A percentile compares a stretch with the other conserved stretches of the same genome.
These are phyloP conservation scores for Syzygium aromaticum DNA, from an alignment of 345 rosid species.

Conservation along the genomic window DNA sequence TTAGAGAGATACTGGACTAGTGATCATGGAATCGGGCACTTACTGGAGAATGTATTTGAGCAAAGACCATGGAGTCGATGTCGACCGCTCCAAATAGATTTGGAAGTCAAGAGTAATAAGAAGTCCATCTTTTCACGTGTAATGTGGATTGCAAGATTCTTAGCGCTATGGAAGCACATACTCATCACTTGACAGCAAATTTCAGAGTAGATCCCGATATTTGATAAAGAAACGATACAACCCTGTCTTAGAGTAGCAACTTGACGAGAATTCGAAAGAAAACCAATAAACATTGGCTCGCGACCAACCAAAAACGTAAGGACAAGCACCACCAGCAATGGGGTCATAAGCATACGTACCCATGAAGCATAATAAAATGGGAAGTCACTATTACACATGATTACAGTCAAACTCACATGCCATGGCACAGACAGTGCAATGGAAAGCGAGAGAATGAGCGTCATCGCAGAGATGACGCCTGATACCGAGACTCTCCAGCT, in stretches of 20 bases:
- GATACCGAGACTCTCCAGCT: neutral
- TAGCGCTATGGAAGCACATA: neutral
- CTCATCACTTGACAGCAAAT: neutral
- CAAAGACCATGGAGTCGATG: neutral
- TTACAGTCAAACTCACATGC: neutral
- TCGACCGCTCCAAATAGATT: neutral
- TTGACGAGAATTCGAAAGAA: neutral
- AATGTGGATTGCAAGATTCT: neutral
- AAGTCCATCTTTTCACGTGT: neutral
- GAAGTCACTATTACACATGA: neutral
- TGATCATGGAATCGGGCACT: neutral
- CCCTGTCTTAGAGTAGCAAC: neutral
- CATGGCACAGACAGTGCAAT: neutral
- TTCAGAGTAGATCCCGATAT: neutral
- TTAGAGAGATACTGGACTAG: neutral
- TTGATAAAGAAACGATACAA: neutral
- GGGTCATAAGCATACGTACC: neutral
- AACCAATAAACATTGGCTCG: neutral
- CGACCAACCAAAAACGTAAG: neutral
- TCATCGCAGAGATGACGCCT: neutral
- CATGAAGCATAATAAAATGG: neutral
- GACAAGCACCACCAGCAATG: neutral
- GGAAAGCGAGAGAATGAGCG: neutral
- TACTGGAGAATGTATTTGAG: neutral
- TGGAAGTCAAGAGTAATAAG: neutral